phyloP scores from a whole-genome alignment of 2,329 filamentous ascomycete genomes.

The Berkeleyomyces rouxiae region DNA sequence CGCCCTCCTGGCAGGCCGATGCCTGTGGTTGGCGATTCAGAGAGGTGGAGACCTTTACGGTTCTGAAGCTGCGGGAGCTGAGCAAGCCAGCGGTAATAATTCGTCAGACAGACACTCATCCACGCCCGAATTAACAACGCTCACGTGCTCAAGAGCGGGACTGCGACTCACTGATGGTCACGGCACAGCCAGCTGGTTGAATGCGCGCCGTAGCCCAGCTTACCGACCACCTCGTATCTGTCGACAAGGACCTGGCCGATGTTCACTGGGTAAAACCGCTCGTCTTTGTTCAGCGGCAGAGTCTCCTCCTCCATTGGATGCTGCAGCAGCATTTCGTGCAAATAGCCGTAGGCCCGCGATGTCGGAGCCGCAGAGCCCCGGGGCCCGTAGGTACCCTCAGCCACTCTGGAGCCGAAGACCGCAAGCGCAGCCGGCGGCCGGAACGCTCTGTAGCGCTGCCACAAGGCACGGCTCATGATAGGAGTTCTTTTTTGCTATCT shows the following conservation, averaged over 20 bases:
- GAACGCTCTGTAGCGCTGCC: neutral
- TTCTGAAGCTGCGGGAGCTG: slow-evolving; percentile 3
- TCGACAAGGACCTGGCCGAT: slow-evolving; percentile 16
- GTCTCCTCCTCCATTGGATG: slow-evolving; percentile 17
- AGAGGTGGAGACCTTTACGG: slow-evolving; percentile 6
- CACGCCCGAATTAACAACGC: no score
- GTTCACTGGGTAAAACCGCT: slow-evolving; percentile 17
- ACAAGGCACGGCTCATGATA: neutral
- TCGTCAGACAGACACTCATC: neutral
- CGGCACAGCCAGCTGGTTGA: slow-evolving; percentile 19
- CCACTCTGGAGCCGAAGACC: neutral
- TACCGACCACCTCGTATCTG: slow-evolving; percentile 17
- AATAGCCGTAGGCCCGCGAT: slow-evolving; percentile 8
- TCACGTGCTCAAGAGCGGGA: neutral
- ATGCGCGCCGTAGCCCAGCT: slow-evolving; percentile 18
- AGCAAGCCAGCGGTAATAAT: neutral
- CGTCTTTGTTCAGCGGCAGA: slow-evolving; percentile 16
- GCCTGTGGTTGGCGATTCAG: slow-evolving; percentile 1
- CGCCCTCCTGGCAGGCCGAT: neutral
- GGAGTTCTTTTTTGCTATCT: neutral
- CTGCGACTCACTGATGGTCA: slow-evolving; percentile 15
- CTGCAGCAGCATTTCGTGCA: slow-evolving; percentile 12
- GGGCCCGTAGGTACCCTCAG: neutral
- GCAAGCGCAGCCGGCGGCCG: neutral
- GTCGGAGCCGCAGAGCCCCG: neutral